phyloP scores from a whole-genome alignment of 768 basidiomycete species.

The Amanita jacksonii region DNA sequence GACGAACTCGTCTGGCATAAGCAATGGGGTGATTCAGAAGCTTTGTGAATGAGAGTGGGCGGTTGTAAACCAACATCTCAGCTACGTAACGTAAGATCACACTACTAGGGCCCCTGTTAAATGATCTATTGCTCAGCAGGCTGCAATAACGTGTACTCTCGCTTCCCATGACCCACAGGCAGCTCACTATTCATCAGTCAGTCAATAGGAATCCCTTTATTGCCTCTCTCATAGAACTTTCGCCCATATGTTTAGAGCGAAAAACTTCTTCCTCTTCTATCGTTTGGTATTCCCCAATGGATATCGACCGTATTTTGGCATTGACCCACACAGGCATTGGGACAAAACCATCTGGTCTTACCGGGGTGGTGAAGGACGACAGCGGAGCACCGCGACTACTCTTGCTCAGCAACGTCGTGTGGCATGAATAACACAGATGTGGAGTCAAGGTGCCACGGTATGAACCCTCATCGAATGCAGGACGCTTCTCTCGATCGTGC shows the following conservation, averaged over 20 bases:
- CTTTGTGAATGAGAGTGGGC: background rate
- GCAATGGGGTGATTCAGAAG: background rate
- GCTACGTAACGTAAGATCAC: too few species aligned
- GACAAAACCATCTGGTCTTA: conserved; percentile 11
- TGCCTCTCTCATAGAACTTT: conserved; percentile 23
- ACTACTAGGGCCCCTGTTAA: too few species aligned
- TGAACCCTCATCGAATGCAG: background rate
- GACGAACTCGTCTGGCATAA: conserved; percentile 16
- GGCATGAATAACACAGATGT: conserved; percentile 47
- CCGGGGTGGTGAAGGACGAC: background rate
- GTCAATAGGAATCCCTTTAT: conserved; percentile 34
- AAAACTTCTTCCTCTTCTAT: conserved; percentile 20
- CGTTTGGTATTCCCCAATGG: background rate
- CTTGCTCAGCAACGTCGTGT: conserved; percentile 46
- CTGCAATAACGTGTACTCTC: background rate
- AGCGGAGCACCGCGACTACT: conserved; percentile 28
- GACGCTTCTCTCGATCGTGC: too few species aligned
- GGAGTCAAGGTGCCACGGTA: conserved; percentile 18
- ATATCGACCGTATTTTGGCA: conserved; percentile 10
- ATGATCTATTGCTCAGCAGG: too few species aligned
- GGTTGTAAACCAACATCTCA: background rate
- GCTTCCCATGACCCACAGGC: background rate
- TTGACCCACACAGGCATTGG: conserved; percentile 29
- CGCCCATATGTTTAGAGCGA: conserved; percentile 19
- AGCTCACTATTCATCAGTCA: conserved; percentile 13